Evolutionary conservation across 176 grass and related monocot species (phyloP), one percentile per base, ranked within the genome.

Genomic region (Carex kokanica): DNA sequence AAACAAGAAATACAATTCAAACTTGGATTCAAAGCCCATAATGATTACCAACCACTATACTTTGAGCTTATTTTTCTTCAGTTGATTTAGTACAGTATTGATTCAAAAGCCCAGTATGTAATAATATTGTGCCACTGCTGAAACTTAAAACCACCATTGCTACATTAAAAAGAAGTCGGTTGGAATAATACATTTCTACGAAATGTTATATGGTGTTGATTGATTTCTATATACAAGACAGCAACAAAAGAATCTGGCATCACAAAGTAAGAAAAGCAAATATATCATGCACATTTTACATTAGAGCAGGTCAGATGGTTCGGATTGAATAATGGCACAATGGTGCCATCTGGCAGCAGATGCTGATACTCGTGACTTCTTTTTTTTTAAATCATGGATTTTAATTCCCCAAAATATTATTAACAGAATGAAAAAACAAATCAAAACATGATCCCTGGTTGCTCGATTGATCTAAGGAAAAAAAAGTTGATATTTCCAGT

Each of bases 281-380:
- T 18, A 12, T 55, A 58, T 56, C 49, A 78, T 78, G 51, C 32
- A 78, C 20, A 43, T 27, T 27, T 73, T 74, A 74, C 24, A 49
- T 74, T 53, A 27, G 21, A 25, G 43, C 20, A 74, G 41, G 43
- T 52, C 20, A 51, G 43, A 52, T 74, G 11, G 9, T 51, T 24
- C 5, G 1, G 21, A 74, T 74, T 74, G 70, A 74, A 73, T 73
- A 73, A 73, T 73, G 41, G n/a, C n/a, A 73, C 69, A 47, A 73
- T 49, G n/a, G 20, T 25, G 20, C 20, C 20, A 74, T 43, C 20
- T 51, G 70, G 11, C 21, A 74, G 20, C 21, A 74, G 45, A 74
- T 74, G 10, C 43, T 52, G 70, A 49, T 24, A 1, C 20, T 74
- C 43, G 6, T 27, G 11, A 25, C n/a, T n/a, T 49, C 11, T 49